Evolutionary conservation across 1,139 yeast genomes (phyloP).

Genomic region (Candida labiduridarum): DNA sequence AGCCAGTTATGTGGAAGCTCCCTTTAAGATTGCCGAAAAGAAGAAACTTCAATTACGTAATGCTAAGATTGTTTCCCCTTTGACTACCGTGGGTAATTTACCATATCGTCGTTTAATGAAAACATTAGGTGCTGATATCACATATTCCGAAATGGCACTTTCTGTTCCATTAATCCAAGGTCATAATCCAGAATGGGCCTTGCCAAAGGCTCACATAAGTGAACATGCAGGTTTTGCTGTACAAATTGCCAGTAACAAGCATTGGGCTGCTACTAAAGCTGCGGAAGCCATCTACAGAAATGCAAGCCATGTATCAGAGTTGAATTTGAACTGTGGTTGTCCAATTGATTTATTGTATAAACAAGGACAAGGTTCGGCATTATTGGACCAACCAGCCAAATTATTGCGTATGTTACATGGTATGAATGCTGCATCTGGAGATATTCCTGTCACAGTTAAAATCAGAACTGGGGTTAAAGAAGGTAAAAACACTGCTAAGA

Average conservation of each 20-base stretch:
- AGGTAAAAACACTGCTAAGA: conserved; percentile 81
- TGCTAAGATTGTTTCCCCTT: conserved; percentile 90
- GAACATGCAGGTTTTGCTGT: conserved; percentile 93
- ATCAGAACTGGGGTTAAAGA: conserved; percentile 91
- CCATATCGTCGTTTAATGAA: conserved; percentile 95
- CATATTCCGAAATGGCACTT: conserved; percentile 95
- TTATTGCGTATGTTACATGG: conserved; percentile 77
- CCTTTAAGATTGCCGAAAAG: conserved; percentile 82
- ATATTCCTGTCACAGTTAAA: conserved; percentile 88
- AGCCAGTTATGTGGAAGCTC: conserved; percentile 66
- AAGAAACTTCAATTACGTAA: conserved; percentile 64
- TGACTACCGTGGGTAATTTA: conserved; percentile 95
- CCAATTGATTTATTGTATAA: conserved; percentile 91
- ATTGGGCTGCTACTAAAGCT: conserved; percentile 93
- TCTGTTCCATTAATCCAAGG: conserved; percentile 86
- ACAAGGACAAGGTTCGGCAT: conserved; percentile 95
- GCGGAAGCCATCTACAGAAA: conserved; percentile 73
- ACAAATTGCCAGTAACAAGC: conserved; percentile 89
- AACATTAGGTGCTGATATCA: conserved; percentile 86
- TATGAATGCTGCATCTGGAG: conserved; percentile 88
- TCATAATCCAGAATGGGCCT: conserved; percentile 94
- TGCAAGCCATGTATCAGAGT: conserved; percentile 63
- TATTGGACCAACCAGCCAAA: conserved; percentile 86
- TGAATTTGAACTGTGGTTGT: conserved; percentile 94
- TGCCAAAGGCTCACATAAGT: conserved; percentile 81